phyloP scores from a whole-genome alignment of 1,139 yeast species.

The Blastobotrys petasosporus region DNA sequence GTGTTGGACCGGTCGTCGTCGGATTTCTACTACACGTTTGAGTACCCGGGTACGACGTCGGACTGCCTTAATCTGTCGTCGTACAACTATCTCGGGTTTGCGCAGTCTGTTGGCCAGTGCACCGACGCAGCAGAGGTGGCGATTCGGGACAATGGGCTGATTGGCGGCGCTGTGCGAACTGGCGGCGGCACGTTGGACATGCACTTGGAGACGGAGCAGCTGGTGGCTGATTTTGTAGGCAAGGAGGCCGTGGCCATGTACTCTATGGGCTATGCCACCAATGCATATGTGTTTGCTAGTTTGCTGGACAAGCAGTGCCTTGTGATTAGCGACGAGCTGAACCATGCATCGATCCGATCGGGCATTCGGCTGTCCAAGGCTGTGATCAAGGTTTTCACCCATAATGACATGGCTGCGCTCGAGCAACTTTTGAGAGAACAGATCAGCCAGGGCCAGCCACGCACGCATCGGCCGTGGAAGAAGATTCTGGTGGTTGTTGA shows the following conservation, averaged over 20 bases:
- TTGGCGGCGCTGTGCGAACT: conserved; percentile 73
- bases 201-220: conserved; percentile 66
- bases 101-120: conserved; percentile 89
- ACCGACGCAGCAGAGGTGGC: conserved; percentile 69
- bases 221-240: conserved; percentile 82
- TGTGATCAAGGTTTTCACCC: conserved; percentile 85
- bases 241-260: conserved; percentile 83
- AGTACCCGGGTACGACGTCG: conserved; percentile 66
- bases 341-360: conserved; percentile 92
- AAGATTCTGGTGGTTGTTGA: conserved; percentile 90
- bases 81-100: conserved; percentile 93
- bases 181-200: conserved; percentile 71
- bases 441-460: conserved; percentile 94
- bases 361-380: conserved; percentile 94
- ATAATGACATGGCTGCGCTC: conserved; percentile 78
- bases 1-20: conserved; percentile 70
- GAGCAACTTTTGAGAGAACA: conserved; percentile 79
- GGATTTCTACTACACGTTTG: conserved; percentile 52
- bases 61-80: conserved; percentile 84
- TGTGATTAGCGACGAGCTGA: conserved; percentile 88
- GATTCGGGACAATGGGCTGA: conserved; percentile 64
- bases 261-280: conserved; percentile 95
- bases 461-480: conserved; percentile 95
- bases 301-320: conserved; percentile 82
- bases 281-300: conserved; percentile 82